Evolutionary conservation across 2,329 filamentous ascomycete genomes (phyloP).

Genomic region (Aspergillus jensenii): DNA sequence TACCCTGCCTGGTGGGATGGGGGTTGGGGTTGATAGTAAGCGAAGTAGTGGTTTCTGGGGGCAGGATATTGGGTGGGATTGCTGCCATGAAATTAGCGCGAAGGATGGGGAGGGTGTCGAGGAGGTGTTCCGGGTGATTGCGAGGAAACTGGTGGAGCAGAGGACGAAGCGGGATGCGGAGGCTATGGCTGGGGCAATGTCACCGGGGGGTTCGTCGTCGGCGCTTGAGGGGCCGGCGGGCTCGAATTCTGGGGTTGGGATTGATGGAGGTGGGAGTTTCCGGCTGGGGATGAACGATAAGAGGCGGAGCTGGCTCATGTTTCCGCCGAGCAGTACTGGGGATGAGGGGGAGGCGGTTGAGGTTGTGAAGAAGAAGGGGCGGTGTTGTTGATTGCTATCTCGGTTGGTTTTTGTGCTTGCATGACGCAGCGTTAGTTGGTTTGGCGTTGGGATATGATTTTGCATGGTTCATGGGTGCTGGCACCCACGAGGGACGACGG

Average conservation of each 20-base stretch:
- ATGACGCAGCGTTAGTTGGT: background rate
- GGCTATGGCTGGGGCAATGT: constrained; percentile 27
- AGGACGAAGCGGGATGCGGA: constrained; percentile 55
- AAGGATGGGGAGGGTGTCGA: constrained; percentile 95
- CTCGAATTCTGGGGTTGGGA: constrained; percentile 49
- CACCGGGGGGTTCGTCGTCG: constrained; percentile 48
- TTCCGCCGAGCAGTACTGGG: constrained; percentile 51
- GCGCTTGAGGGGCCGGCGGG: constrained; percentile 24
- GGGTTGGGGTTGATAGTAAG: constrained; percentile 42
- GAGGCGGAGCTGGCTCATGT: constrained; percentile 65
- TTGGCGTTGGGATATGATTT: background rate
- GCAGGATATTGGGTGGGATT: constrained; percentile 92
- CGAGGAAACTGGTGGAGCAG: constrained; percentile 79
- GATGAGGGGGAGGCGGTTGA: constrained; percentile 34
- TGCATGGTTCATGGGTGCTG: background rate
- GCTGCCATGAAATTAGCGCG: constrained; percentile 93
- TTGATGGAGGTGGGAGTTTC: constrained; percentile 58
- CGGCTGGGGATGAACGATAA: constrained; percentile 60
- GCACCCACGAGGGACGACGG: background rate
- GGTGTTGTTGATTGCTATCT: constrained; percentile 42
- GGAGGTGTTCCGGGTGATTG: constrained; percentile 90
- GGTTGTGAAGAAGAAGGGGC: constrained; percentile 33
- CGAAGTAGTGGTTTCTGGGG: constrained; percentile 65
- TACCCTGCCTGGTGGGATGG: constrained; percentile 20
- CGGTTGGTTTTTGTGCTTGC: background rate